These are phyloP conservation scores for Stephania yunnanensis DNA, from an alignment of 164 flowering plant species.

Conservation along the genomic window DNA sequence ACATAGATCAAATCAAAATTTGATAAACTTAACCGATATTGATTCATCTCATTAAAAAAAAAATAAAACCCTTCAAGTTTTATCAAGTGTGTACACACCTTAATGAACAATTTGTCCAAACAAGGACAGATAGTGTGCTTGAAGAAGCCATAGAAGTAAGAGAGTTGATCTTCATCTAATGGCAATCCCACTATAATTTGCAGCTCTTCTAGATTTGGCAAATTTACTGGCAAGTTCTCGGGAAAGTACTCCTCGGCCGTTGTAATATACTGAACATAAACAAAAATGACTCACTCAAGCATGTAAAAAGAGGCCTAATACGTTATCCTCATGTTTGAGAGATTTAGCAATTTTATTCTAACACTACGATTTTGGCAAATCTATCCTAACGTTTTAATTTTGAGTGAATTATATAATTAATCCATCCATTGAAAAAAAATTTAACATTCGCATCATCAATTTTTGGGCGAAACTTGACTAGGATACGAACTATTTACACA, in stretches of 20 bases:
- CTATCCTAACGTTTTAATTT: too few species aligned
- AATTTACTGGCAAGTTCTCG: not conserved
- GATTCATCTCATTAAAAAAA: too few species aligned
- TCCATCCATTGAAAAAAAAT: too few species aligned
- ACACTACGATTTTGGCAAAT: too few species aligned
- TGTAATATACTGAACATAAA: slow-evolving; percentile 1
- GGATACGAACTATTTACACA: too few species aligned
- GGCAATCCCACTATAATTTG: slow-evolving; percentile 1
- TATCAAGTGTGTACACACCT: not conserved
- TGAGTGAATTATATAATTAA: too few species aligned
- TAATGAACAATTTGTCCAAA: slow-evolving; percentile 15
- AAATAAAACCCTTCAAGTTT: not conserved
- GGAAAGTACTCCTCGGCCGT: not conserved
- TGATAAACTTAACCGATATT: not conserved
- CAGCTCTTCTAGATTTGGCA: slow-evolving; percentile 14
- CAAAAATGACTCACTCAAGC: not conserved
- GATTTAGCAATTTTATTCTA: too few species aligned
- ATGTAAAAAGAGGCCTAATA: too few species aligned
- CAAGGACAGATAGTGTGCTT: not conserved
- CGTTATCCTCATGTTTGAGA: too few species aligned
- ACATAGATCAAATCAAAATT: not conserved
- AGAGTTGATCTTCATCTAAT: not conserved
- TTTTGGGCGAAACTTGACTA: too few species aligned
- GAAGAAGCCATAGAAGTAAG: slow-evolving; percentile 7
- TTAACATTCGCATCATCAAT: too few species aligned